Base-by-base conservation (phyloP, 257 asterid species). In the Forsythia viridissima region DNA sequence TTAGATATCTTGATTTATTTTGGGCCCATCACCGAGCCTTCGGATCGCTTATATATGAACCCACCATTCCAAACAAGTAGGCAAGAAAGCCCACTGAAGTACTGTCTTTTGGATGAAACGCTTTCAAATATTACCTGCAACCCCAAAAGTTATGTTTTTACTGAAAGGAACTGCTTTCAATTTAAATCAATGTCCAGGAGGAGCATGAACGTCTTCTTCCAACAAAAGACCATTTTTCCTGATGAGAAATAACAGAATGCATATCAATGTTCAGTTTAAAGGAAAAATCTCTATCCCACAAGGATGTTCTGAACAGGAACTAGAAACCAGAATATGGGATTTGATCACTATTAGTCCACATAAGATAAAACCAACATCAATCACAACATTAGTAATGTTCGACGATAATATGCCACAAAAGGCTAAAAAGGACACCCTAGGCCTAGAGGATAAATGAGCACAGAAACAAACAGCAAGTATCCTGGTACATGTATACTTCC, bases 121-220 rank as follows among this genome's bases (percentile, higher is more conserved):
- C 43, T 61, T 79, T 66, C 48, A 24, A 40, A 68, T 74, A 76
- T 77, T 85, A 93, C 99, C 99, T 78, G 92, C 84, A 78, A 90
- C 84, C 42, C 99, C 99, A 76, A 96, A 93, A 74, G 92, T 91
- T 42, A 91, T 75, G 68, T 91, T 96, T 90, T 96, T 93, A 85
- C 99, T 96, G 91, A 92, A 96, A 80, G 98, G 99, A 79, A 96
- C 95, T 80, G 99, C 96, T 87, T 92, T 93, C 73, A 96, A 89
- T 80, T 90, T 83, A 80, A 88, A 96, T 37, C 97, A 94, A 41
- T 40, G 88, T 61, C 99, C 99, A 6, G 94, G 88, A 79, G 97
- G 96, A 86, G 99, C 97, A 44, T 84, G 74, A 83, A 80, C 55
- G 79, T 93, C 97, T 85, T 96, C 99, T 88, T 87, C 94, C 88